Base-by-base conservation (phyloP, 768 basidiomycete species). In the Suillus luteus region DNA sequence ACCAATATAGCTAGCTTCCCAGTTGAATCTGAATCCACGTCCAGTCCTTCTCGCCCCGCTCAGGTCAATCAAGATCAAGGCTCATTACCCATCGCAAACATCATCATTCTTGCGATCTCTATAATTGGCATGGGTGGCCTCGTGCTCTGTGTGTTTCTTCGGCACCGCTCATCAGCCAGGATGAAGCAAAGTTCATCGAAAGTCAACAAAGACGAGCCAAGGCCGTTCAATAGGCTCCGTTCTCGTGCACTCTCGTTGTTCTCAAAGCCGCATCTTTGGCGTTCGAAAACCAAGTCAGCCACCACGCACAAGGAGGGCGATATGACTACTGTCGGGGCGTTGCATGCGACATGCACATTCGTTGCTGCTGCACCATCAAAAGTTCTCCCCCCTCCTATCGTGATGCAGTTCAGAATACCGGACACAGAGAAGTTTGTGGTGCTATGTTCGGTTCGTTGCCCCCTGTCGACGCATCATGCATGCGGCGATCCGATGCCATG, bases 341-440 rank as follows among this genome's bases (percentile, higher is more conserved):
- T 70, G 3, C 74, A 73, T 49, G 66, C 70, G 22, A 41, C 70
- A 43, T 65, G 66, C 55, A 61, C 67, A 2, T 49, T 73, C 4
- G 64, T 74, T 17, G 74, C 74, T 62, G 72, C 68, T 48, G 70
- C 74, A 24, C 68, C 68, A 31, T 70, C 59, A 46, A 71, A 70
- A 40, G 40, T 64, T 5, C 66, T 73, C 31, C 61, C 67, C 17
- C 44, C 68, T 40, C 62, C 72, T 40, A 68, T 68, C 71, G 40
- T 58, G 27, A 74, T 74, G 61, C 68, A 67, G 33, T 65, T 72
- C n/a, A 48, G 60, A 55, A 60, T 66, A 15, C 72, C 72, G 15
- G 48, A 66, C 24, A 22, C 63, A 46, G 65, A 65, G 60, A 66
- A 67, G 59, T 35, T n/a, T 37, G 19, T 54, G n/a, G 33, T 54